Evolutionary conservation across 148 eudicot species (phyloP), one percentile per base, ranked within the genome.

Genomic region (Amaranthus cruentus): DNA sequence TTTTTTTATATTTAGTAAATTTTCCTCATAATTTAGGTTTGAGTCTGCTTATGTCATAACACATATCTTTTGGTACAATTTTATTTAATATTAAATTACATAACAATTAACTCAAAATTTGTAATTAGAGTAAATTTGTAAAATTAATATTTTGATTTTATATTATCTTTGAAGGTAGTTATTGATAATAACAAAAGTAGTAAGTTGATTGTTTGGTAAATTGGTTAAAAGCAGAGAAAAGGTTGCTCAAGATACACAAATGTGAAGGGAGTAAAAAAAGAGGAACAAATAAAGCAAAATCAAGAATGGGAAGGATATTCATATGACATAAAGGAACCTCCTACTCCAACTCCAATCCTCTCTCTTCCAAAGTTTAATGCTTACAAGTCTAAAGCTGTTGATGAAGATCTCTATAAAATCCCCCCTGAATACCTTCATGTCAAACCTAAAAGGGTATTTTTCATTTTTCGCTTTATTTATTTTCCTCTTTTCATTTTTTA

Each of bases 381-480:
- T 55, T 46, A 76, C 3, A 73, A 80, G 52, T 59, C 83, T 8
- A 86, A 88, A 73, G 81, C 89, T 58, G 77, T 86, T 44, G 92
- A 88, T 66, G 88, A 88, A 77, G 92, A 88, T 67, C 71, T 88
- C 63, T 88, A 88, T 85, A 80, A 85, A 76, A 83, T 88, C 53
- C 85, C 92, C 15, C 83, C 89, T n/a, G 85, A 83, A 47, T 87
- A 76, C 49, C 86, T 83, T 76, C 80, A 76, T 75, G 66, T 77
- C 66, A 83, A 75, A 47, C 77, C 87, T 51, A 87, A 75, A 84
- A 83, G 80, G 86, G 90, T 87, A 72, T 43, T 61, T 68, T 73
- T 11, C 10, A 28, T 28, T 28, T 28, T 28, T 28, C 38, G 2
- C 38, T 28, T 28, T 28, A 28, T 28, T 28, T 28, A 0, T 28